Evolutionary conservation across 768 basidiomycete species (phyloP).

Genomic region (Hypholoma sublateritium): DNA sequence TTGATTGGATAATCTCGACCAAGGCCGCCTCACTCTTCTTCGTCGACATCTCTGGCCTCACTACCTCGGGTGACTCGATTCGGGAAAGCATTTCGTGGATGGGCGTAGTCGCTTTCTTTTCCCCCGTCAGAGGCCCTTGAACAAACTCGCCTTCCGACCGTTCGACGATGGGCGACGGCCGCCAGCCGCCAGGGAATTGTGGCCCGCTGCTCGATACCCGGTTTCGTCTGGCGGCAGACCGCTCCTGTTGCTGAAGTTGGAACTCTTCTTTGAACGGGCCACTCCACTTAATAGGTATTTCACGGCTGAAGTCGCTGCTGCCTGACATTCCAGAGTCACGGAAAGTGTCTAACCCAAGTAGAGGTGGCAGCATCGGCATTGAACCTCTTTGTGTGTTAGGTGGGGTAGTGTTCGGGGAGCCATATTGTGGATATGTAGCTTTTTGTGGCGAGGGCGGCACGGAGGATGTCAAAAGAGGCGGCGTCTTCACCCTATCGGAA

Average conservation of each 20-base stretch:
- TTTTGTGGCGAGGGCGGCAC: slow-evolving; percentile 18
- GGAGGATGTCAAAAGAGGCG: slow-evolving; percentile 32
- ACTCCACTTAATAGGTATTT: slow-evolving; percentile 65
- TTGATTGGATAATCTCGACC: slow-evolving; percentile 47
- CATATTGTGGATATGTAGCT: slow-evolving; percentile 10
- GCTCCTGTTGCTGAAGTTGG: slow-evolving; percentile 9
- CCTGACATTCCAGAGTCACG: slow-evolving; percentile 66
- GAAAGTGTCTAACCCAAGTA: slow-evolving; percentile 60
- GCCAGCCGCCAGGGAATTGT: slow-evolving; percentile 55
- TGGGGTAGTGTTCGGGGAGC: not conserved
- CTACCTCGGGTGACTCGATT: slow-evolving; percentile 54
- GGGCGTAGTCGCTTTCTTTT: slow-evolving; percentile 26
- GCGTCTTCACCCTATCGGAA: slow-evolving; percentile 38
- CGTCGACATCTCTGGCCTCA: slow-evolving; percentile 38
- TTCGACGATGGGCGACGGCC: slow-evolving; percentile 53
- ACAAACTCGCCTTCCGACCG: slow-evolving; percentile 27
- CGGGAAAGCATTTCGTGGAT: slow-evolving; percentile 52
- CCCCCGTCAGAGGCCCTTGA: slow-evolving; percentile 9
- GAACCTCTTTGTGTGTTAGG: slow-evolving; percentile 5
- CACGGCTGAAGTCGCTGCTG: slow-evolving; percentile 41
- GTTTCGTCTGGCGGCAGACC: slow-evolving; percentile 13
- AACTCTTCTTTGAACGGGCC: slow-evolving; percentile 32
- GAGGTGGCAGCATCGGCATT: slow-evolving; percentile 27
- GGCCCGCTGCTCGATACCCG: slow-evolving; percentile 28
- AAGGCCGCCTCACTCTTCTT: slow-evolving; percentile 67